Evolutionary conservation across 768 basidiomycete genomes (phyloP), one percentile per base, ranked within the genome.

Genomic region (Mycena leptocephala): DNA sequence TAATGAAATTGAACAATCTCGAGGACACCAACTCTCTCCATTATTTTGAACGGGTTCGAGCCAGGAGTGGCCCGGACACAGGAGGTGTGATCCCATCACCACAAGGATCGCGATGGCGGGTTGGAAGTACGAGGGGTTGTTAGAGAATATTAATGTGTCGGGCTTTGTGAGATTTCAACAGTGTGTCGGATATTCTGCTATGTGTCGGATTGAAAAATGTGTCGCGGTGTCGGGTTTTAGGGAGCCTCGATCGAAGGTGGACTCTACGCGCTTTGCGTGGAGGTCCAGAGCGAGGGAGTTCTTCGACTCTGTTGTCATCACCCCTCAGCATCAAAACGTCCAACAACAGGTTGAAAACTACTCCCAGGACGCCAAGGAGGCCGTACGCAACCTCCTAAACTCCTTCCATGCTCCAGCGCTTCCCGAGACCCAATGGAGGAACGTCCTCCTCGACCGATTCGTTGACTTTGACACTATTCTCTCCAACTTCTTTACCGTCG

Each of bases 401-500:
- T 3, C 68, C 22, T 43, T 61, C 58, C 6, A 61, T 24, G 56
- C 41, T 13, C 68, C 68, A 4, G 68, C 58, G 3, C 59, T 71
- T 33, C 70, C 59, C 1, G 70, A 71, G 18, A 11, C 55, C n/a
- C 70, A 51, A 20, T 71, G 70, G 70, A 63, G 39, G 39, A 26
- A 61, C 20, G 61, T 71, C 30, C 46, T 71, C 43, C 63, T 65
- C 63, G 72, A 73, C 53, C 53, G 72, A 18, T 73, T 58, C 53
- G 63, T 73, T 2, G 72, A 71, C 46, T 61, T 71, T 32, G 58
- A 71, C 70, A 22, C 46, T 18, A 53, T 71, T 16, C 43, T 71
- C 43, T 24, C 70, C 30, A 39, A n/a, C 70, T 26, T 30, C 32
- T 71, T 11, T 32, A 30, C 59, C 33, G 22, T 58, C 24, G 72